Base-by-base conservation (phyloP, 331 rosid species). In the Erythrophleum ivorense region DNA sequence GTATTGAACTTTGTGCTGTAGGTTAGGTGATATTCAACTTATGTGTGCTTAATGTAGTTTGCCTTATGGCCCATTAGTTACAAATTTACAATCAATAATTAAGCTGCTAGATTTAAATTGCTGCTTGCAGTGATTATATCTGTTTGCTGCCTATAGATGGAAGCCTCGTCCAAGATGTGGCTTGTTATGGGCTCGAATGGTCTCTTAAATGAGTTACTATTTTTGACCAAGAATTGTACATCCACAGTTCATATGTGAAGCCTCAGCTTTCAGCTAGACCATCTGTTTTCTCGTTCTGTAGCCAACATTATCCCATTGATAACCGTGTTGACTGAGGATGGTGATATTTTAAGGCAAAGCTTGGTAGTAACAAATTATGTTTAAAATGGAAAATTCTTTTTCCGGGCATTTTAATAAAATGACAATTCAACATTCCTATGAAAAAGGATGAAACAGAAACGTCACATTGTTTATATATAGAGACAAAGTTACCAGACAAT, bases 21-120 rank as follows among this genome's bases (percentile, higher is more conserved):
- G 72, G 68, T 70, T 83, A 79, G 54, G 73, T 70, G 63, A 46
- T 66, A 4, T 77, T 72, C 60, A 73, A 48, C 73, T 83, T 33
- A 49, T 57, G 58, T 40, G 73, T 40, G 55, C 24, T 29, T 67
- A 53, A n/a, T 82, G 70, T 53, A 73, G 45, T 46, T 68, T 86
- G n/a, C 68, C 49, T 34, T 67, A 80, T 72, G 33, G 46, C 74
- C 31, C 59, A 9, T 33, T 71, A 24, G n/a, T 85, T 59, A 19
- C 55, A 57, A 78, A 21, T 19, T 66, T 9, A 18, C 15, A 9
- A 38, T 85, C 59, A 72, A 58, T 19, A 7, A 12, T 57, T 19
- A 19, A 52, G n/a, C 3, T 14, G 63, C 21, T 71, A 29, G 59
- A 33, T 74, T 43, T 53, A 8, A 82, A 74, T 62, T 81, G 55